Evolutionary conservation across 2,329 filamentous ascomycete species (phyloP), one percentile per base, ranked within the genome.

Genomic region (Nemania sp.): DNA sequence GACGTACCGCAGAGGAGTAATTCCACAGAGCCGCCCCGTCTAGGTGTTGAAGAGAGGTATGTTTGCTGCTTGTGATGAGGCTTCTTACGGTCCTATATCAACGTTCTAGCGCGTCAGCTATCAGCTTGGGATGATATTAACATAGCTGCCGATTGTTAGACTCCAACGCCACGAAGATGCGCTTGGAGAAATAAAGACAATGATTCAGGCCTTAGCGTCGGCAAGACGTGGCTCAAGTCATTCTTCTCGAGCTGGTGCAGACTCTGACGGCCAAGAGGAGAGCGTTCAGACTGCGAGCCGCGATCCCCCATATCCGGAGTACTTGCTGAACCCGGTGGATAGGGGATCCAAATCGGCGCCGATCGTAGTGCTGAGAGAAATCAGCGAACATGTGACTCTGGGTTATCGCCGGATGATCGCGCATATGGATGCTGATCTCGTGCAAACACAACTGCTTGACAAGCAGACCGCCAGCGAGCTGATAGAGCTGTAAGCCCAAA

Each of bases 291-390:
- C 61, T 52, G 55, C 48, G 5, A 54, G 37, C 40, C 65, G 68
- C 5, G 67, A 68, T 15, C 53, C 48, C 17, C 29, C 57, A 1
- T 60, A 65, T 51, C 70, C 68, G 1, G 70, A 71, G 54, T 71
- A 70, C 54, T 63, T 73, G 29, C 67, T 69, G 18, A 66, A 64
- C 13, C 72, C 72, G 10, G 71, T 71, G 34, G 72, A 74, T 53
- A 71, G 68, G 25, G 71, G 69, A 18, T 69, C 68, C 11, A 68
- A 72, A 29, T 71, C 71, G 1, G 72, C 72, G 2, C 72, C 72
- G 0, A 67, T 73, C 12, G 71, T 69, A 11, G 72, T 74, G 15
- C 47, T 74, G 20, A 68, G 72, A 51, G 71, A 70, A 49, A 74
- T 74, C 52, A 68, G 68, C 43, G 68, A 71, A 34, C 67, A 71